Conservation (phyloP, 164 flowering plant species). For the Kalanchoe fedtschenkoi region DNA sequence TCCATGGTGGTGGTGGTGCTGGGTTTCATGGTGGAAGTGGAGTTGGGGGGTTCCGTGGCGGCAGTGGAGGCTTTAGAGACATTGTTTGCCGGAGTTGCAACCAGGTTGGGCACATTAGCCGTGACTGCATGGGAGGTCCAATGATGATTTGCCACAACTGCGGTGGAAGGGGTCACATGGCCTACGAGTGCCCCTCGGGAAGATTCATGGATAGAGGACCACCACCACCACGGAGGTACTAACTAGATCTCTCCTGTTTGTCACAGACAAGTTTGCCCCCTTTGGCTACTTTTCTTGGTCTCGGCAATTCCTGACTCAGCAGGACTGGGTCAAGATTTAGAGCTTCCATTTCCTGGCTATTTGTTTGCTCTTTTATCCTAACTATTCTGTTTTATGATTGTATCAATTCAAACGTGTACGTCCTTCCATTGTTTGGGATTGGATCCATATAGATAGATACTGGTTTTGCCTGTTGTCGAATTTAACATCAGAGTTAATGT, state of each 20-base stretch:
- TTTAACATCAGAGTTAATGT: too few species aligned
- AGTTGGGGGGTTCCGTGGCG: slow-evolving; percentile 10
- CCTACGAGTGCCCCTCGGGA: slow-evolving; percentile 69
- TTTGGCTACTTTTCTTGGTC: neutral
- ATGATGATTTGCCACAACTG: slow-evolving; percentile 66
- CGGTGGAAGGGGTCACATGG: slow-evolving; percentile 83
- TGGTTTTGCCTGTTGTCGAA: too few species aligned
- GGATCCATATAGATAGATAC: too few species aligned
- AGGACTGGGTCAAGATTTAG: neutral
- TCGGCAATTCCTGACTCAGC: neutral
- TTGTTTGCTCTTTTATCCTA: neutral
- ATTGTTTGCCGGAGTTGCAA: slow-evolving; percentile 53
- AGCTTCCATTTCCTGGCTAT: neutral
- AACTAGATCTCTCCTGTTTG: neutral
- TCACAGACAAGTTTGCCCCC: neutral
- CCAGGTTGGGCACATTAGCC: slow-evolving; percentile 69
- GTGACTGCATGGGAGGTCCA: slow-evolving; percentile 61
- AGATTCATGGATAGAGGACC: slow-evolving; percentile 30
- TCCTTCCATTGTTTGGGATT: too few species aligned
- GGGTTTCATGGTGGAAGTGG: slow-evolving; percentile 3
- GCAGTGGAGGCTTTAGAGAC: slow-evolving; percentile 28
- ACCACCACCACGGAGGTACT: slow-evolving; percentile 21
- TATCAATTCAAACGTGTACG: too few species aligned
- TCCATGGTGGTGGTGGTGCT: neutral
- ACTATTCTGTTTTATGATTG: too few species aligned